Conservation (phyloP, 2,329 filamentous ascomycete species). For the Septoria linicola region DNA sequence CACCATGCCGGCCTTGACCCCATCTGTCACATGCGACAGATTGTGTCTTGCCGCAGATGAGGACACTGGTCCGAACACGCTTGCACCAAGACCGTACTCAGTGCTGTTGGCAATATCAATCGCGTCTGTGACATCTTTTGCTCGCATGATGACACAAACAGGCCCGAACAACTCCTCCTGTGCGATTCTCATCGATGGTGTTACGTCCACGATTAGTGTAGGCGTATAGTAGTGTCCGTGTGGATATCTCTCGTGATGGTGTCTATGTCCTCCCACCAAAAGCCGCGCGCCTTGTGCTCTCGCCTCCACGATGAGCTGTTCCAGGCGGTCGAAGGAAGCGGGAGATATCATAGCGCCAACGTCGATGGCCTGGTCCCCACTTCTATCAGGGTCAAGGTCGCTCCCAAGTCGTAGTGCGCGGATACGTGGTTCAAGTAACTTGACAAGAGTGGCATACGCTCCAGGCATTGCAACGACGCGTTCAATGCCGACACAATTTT, state of each 20-base stretch:
- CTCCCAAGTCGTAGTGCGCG: constrained; percentile 73
- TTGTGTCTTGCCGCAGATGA: constrained; percentile 52
- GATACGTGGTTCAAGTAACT: constrained; percentile 71
- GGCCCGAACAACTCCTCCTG: constrained; percentile 92
- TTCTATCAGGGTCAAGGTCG: constrained; percentile 53
- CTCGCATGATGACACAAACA: constrained; percentile 80
- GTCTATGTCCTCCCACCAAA: constrained; percentile 73
- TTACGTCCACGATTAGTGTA: constrained; percentile 88
- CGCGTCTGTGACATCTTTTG: constrained; percentile 63
- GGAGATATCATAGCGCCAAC: constrained; percentile 88
- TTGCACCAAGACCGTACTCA: constrained; percentile 80
- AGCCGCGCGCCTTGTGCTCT: constrained; percentile 76
- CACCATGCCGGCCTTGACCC: constrained; percentile 82
- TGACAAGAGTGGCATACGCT: constrained; percentile 72
- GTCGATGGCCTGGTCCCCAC: constrained; percentile 56
- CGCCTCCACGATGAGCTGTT: constrained; percentile 73
- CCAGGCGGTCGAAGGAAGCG: constrained; percentile 70
- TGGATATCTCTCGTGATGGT: constrained; percentile 69
- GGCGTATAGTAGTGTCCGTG: constrained; percentile 88
- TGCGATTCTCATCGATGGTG: constrained; percentile 78
- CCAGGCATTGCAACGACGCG: constrained; percentile 77
- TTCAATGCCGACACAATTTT: constrained; percentile 98
- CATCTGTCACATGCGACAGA: constrained; percentile 63
- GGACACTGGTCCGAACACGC: constrained; percentile 69
- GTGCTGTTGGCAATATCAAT: constrained; percentile 80